Conservation (phyloP, 441 rosid genomes). For the Populus hybrid region DNA sequence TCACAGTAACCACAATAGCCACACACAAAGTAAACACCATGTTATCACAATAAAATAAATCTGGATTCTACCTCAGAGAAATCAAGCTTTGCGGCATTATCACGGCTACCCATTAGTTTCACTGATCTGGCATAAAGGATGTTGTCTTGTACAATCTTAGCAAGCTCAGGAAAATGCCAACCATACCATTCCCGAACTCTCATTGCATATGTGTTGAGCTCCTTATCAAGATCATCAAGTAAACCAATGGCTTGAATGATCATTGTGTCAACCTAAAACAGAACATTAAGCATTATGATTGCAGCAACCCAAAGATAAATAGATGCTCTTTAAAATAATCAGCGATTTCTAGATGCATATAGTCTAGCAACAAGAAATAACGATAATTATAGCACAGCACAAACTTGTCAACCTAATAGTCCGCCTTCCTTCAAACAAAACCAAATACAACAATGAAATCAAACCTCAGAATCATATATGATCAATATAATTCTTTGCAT, state of each 20-base stretch:
- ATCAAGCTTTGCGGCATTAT: slow-evolving; percentile 80
- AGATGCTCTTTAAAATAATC: background rate
- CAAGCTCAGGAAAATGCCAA: slow-evolving; percentile 99
- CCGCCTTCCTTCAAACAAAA: no score
- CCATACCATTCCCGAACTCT: slow-evolving; percentile 97
- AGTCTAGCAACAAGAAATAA: background rate
- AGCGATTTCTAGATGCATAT: background rate
- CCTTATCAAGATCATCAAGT: slow-evolving; percentile 92
- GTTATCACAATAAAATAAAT: background rate
- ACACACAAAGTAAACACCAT: background rate
- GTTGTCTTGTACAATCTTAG: slow-evolving; percentile 79
- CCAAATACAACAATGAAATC: background rate
- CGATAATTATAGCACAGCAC: background rate
- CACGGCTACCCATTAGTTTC: slow-evolving; percentile 77
- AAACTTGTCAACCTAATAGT: background rate
- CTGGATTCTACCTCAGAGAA: slow-evolving; percentile 66
- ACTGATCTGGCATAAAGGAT: slow-evolving; percentile 82
- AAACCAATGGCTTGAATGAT: slow-evolving; percentile 90
- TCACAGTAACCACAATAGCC: background rate
- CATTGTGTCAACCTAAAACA: slow-evolving; percentile 82
- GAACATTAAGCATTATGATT: slow-evolving; percentile 1
- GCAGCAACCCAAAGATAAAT: background rate
- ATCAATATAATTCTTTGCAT: no score
- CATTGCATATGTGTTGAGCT: slow-evolving; percentile 88
- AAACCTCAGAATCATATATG: background rate